Conservation (phyloP, 2,329 filamentous ascomycete genomes). For the Pestalotiopsis sp. region DNA sequence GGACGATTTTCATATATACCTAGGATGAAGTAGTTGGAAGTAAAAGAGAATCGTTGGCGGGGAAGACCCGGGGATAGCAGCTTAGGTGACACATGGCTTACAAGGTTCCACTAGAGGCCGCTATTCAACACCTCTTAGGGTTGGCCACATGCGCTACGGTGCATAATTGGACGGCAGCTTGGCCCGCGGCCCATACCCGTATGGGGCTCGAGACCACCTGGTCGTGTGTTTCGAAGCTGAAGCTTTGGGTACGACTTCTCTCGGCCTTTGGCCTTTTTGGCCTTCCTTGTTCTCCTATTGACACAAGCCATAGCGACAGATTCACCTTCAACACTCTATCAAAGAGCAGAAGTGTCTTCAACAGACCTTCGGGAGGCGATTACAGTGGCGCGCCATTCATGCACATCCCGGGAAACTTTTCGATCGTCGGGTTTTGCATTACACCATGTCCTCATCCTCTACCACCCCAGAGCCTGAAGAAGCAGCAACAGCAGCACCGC, state of each 20-base stretch:
- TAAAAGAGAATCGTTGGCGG: too few relatives aligned
- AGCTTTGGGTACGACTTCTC: background rate
- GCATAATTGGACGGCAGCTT: background rate
- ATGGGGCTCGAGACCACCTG: background rate
- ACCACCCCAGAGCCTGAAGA: background rate
- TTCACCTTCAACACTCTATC: conserved; percentile 10
- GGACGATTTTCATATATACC: too few relatives aligned
- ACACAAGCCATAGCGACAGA: background rate
- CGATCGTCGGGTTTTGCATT: background rate
- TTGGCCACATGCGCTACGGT: background rate
- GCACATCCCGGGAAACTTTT: background rate
- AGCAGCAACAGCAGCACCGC: background rate
- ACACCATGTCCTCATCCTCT: background rate
- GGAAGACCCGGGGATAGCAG: too few relatives aligned
- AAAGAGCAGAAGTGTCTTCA: conserved; percentile 17
- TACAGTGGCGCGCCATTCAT: background rate
- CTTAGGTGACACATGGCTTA: too few relatives aligned
- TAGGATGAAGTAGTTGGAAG: too few relatives aligned
- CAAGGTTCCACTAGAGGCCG: too few relatives aligned
- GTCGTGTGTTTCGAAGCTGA: background rate
- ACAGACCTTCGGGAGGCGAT: conserved; percentile 14
- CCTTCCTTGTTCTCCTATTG: background rate
- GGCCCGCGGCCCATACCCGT: background rate
- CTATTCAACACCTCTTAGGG: too few relatives aligned
- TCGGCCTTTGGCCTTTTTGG: background rate